A percentile compares a stretch with the other conserved stretches of the same genome.
Conservation (phyloP, 768 basidiomycete species). For the Porphyrellus cyaneotinctus region DNA sequence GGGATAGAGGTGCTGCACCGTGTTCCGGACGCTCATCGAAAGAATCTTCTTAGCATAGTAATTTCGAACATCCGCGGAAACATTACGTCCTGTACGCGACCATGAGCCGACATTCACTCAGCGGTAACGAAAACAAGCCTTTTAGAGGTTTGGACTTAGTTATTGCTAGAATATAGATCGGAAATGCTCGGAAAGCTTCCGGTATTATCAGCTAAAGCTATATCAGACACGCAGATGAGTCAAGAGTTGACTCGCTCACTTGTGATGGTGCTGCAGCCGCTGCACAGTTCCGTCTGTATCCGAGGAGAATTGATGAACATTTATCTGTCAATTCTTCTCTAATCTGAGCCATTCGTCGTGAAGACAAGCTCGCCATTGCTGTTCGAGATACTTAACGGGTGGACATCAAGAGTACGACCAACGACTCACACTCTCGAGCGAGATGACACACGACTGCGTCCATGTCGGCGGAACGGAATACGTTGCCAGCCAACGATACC, state of each 20-base stretch:
- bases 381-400: not conserved
- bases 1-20: slow-evolving; percentile 84
- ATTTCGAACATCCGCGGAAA: slow-evolving; percentile 92
- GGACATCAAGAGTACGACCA: not conserved
- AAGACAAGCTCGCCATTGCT: slow-evolving; percentile 69
- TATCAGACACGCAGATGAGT: slow-evolving; percentile 6
- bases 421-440: slow-evolving; percentile 67
- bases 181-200: slow-evolving; percentile 85
- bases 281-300: slow-evolving; percentile 88
- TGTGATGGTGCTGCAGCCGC: slow-evolving; percentile 72
- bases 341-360: slow-evolving; percentile 64
- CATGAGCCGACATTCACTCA: slow-evolving; percentile 3
- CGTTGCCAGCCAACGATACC: slow-evolving; percentile 79
- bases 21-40: slow-evolving; percentile 61
- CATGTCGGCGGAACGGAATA: slow-evolving; percentile 89
- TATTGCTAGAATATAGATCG: slow-evolving; percentile 75
- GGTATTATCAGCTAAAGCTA: slow-evolving; percentile 79
- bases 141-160: slow-evolving; percentile 92
- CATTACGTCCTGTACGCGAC: slow-evolving; percentile 59
- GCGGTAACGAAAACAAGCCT: slow-evolving; percentile 45
- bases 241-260: slow-evolving; percentile 39
- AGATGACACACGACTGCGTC: slow-evolving; percentile 75
- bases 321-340: slow-evolving; percentile 82
- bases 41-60: slow-evolving; percentile 75
- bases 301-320: slow-evolving; percentile 75